A percentile compares a stretch with the other conserved stretches of the same genome.
Evolutionary conservation across 768 basidiomycete genomes (phyloP).

Genomic region (Naganishia vishniacii): DNA sequence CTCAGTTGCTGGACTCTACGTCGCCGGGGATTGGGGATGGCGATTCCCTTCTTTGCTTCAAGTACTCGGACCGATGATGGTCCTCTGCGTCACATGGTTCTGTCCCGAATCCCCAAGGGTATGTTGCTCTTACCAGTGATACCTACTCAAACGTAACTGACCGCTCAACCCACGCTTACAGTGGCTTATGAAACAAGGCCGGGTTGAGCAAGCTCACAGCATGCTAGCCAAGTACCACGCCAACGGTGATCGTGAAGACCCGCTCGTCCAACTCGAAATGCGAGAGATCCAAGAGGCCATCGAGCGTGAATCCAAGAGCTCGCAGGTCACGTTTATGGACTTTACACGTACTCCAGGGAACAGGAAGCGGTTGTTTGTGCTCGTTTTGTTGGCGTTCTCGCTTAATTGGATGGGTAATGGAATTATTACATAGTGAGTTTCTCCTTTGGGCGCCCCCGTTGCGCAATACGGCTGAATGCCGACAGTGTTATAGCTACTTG

Average conservation of each 20-base stretch:
- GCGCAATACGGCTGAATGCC: not conserved
- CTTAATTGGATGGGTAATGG: slow-evolving; percentile 39
- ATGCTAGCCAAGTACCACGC: slow-evolving; percentile 77
- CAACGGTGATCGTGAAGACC: slow-evolving; percentile 60
- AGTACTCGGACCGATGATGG: not conserved
- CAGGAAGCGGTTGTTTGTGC: slow-evolving; percentile 61
- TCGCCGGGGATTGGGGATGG: slow-evolving; percentile 33
- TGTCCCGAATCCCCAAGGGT: slow-evolving; percentile 1
- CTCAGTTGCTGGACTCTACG: slow-evolving; percentile 31
- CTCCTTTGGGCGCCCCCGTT: too few species aligned
- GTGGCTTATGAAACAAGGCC: slow-evolving; percentile 70
- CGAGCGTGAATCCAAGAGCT: slow-evolving; percentile 58
- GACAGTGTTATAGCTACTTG: slow-evolving; percentile 2
- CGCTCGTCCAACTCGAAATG: slow-evolving; percentile 43
- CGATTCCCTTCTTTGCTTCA: slow-evolving; percentile 28
- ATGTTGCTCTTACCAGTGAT: not conserved
- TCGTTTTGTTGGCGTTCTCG: slow-evolving; percentile 54
- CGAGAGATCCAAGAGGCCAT: slow-evolving; percentile 65
- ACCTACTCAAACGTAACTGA: not conserved
- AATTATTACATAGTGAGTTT: slow-evolving; percentile 29
- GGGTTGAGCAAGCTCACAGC: slow-evolving; percentile 61
- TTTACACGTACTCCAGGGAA: slow-evolving; percentile 64
- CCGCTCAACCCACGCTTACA: not conserved
- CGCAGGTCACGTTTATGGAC: slow-evolving; percentile 54
- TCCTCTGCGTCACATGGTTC: slow-evolving; percentile 1